phyloP scores from a whole-genome alignment of 768 basidiomycete species.

The Naganishia antarctica region DNA sequence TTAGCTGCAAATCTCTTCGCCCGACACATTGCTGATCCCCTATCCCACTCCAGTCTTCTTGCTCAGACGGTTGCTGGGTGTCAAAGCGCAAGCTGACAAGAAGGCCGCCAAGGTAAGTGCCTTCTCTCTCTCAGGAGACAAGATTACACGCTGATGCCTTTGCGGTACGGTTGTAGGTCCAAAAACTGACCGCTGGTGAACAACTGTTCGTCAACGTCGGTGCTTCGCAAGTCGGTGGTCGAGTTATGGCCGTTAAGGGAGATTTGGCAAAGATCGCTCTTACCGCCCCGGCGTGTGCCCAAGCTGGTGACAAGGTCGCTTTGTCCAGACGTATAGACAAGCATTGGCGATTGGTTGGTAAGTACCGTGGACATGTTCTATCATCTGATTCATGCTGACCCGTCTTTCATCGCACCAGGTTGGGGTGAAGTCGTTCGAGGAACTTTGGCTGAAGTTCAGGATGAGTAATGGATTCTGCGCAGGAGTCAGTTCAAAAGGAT shows the following conservation, averaged over 20 bases:
- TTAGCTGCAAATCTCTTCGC: not conserved
- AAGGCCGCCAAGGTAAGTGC: conserved; percentile 75
- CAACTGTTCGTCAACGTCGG: conserved; percentile 95
- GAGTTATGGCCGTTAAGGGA: conserved; percentile 87
- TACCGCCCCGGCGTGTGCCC: conserved; percentile 91
- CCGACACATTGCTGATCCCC: not conserved
- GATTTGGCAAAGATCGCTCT: conserved; percentile 71
- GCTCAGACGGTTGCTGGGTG: conserved; percentile 90
- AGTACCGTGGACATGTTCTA: conserved; percentile 49
- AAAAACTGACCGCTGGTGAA: conserved; percentile 86
- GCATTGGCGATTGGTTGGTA: conserved; percentile 94
- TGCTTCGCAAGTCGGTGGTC: conserved; percentile 92
- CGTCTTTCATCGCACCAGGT: not conserved
- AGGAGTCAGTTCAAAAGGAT: not conserved
- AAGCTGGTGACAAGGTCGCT: conserved; percentile 96
- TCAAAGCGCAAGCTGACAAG: conserved; percentile 90
- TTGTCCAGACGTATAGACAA: conserved; percentile 91
- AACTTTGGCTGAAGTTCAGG: conserved; percentile 45
- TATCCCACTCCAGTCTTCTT: conserved; percentile 61
- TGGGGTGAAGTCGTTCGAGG: conserved; percentile 42
- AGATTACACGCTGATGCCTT: not conserved
- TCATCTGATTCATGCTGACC: conserved; percentile 30
- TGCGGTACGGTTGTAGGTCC: conserved; percentile 38
- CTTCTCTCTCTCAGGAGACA: no score
- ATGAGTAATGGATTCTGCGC: conserved; percentile 27